phyloP scores from a whole-genome alignment of 768 basidiomycete species.

The Clavulina sp. region DNA sequence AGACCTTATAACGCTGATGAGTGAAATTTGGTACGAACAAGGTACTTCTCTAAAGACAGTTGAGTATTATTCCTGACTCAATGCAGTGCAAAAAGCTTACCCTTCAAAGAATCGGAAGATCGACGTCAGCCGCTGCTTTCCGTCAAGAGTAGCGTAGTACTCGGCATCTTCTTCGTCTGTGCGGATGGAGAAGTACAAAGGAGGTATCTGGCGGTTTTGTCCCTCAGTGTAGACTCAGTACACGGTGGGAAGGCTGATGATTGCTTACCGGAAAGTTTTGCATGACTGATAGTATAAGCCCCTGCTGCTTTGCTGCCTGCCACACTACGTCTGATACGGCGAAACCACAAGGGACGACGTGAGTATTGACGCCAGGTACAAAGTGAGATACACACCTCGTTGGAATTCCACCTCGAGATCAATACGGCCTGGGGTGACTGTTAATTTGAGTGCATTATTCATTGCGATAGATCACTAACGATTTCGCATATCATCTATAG shows the following conservation, averaged over 20 bases:
- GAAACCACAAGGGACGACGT: background rate
- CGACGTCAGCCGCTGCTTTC: slow-evolving; percentile 66
- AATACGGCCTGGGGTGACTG: background rate
- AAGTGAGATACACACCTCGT: background rate
- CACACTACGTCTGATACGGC: slow-evolving; percentile 43
- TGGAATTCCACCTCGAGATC: background rate
- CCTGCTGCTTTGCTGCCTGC: slow-evolving; percentile 58
- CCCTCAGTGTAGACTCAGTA: too few relatives aligned
- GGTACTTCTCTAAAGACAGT: background rate
- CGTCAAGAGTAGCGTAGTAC: slow-evolving; percentile 32
- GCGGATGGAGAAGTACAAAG: slow-evolving; percentile 1
- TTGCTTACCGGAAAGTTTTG: too few relatives aligned
- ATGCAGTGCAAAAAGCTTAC: slow-evolving; percentile 30
- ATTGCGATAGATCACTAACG: background rate
- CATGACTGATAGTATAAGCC: slow-evolving; percentile 59
- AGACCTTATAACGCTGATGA: background rate
- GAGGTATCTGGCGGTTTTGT: background rate
- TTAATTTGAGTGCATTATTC: background rate
- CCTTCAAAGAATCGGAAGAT: slow-evolving; percentile 27
- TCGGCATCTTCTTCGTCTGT: slow-evolving; percentile 22
- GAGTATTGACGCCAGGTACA: background rate
- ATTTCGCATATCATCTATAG: background rate
- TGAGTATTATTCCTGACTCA: slow-evolving; percentile 21
- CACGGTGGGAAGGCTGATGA: too few relatives aligned
- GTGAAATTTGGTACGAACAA: background rate